phyloP scores from a whole-genome alignment of 2,329 filamentous ascomycete genomes.

The Ophiostoma sp. region DNA sequence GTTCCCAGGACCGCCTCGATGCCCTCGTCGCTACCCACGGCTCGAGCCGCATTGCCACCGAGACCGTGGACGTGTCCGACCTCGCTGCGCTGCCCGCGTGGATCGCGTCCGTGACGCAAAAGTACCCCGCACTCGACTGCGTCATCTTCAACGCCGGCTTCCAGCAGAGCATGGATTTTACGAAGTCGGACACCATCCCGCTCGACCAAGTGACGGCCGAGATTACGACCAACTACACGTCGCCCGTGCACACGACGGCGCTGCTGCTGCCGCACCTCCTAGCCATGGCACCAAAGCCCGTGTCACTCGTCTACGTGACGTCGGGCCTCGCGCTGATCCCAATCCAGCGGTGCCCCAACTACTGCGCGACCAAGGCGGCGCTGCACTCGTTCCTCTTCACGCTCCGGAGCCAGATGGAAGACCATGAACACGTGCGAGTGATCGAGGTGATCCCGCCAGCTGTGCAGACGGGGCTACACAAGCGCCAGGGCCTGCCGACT shows the following conservation, averaged over 20 bases:
- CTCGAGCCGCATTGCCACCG: conserved; percentile 36
- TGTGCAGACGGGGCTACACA: conserved; percentile 47
- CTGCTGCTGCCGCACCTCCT: conserved; percentile 28
- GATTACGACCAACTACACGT: conserved; percentile 25
- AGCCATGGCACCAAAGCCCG: conserved; percentile 34
- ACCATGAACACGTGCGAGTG: conserved; percentile 33
- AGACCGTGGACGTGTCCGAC: conserved; percentile 45
- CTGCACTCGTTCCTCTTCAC: conserved; percentile 37
- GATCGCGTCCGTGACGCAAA: conserved; percentile 35
- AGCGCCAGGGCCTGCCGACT: conserved; percentile 34
- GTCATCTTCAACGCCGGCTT: conserved; percentile 54
- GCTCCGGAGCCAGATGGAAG: conserved; percentile 31
- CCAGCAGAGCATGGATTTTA: conserved; percentile 45
- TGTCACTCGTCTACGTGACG: conserved; percentile 28
- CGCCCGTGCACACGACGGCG: conserved; percentile 28
- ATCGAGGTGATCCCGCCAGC: conserved; percentile 46
- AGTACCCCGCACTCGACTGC: conserved; percentile 48
- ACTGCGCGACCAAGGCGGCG: conserved; percentile 51
- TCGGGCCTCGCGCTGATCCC: conserved; percentile 43
- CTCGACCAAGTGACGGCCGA: conserved; percentile 35
- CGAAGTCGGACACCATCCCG: conserved; percentile 35
- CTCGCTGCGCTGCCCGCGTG: conserved; percentile 40
- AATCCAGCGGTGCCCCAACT: conserved; percentile 42
- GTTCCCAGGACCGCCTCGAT: conserved; percentile 45
- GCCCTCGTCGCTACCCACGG: conserved; percentile 43